phyloP scores from a whole-genome alignment of 2,329 filamentous ascomycete genomes.

The Thermothelomyces thermophilus region DNA sequence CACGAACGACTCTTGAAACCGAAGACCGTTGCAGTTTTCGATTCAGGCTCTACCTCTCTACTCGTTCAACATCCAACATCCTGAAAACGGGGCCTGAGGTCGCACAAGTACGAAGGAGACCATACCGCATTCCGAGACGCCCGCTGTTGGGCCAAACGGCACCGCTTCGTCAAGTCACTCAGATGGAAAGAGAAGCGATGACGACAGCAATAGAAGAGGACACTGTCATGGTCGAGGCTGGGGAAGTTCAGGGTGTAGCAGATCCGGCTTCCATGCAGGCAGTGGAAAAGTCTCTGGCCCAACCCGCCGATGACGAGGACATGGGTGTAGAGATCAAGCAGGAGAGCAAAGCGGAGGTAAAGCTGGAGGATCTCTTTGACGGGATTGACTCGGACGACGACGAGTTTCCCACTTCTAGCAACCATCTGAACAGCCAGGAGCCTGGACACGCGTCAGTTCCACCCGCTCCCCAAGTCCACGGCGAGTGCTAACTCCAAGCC shows the following conservation, averaged over 20 bases:
- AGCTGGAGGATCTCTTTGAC: conserved; percentile 53
- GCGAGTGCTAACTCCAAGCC: conserved; percentile 16
- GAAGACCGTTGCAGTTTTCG: too few species aligned
- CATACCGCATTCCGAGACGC: conserved; percentile 14
- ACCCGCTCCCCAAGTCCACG: not conserved
- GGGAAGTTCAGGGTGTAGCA: not conserved
- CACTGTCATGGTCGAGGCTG: conserved; percentile 19
- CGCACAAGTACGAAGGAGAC: not conserved
- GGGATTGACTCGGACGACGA: conserved; percentile 52
- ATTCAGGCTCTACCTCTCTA: too few species aligned
- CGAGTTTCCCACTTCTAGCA: conserved; percentile 49
- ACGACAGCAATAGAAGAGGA: conserved; percentile 13
- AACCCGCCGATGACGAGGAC: not conserved
- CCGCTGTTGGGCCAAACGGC: not conserved
- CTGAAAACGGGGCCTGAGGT: too few species aligned
- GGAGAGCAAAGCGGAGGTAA: conserved; percentile 31
- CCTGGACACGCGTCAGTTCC: conserved; percentile 18
- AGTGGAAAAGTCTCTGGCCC: not conserved
- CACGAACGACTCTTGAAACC: too few species aligned
- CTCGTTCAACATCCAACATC: too few species aligned
- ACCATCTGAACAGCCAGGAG: conserved; percentile 31
- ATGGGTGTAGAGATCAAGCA: conserved; percentile 8
- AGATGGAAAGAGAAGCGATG: conserved; percentile 13
- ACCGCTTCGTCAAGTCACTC: not conserved
- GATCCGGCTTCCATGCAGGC: not conserved